Base-by-base conservation (phyloP, 164 flowering plant genomes). In the Hamamelis virginiana region DNA sequence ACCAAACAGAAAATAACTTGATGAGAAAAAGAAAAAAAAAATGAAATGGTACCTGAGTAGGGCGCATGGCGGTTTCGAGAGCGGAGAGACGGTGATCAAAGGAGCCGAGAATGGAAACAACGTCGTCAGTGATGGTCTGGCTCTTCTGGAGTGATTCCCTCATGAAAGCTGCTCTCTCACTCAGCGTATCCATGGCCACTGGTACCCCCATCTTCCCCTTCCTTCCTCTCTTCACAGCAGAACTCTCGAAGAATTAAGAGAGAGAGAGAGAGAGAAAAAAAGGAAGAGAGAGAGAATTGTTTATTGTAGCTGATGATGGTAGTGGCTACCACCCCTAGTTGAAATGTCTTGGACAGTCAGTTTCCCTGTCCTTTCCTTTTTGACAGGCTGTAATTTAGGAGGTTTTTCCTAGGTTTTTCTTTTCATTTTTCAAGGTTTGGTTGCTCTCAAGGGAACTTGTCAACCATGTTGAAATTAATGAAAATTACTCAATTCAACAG, bases 11-110 rank as follows among this genome's bases (percentile, higher is more conserved):
- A 16, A 27, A 22, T 4, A 25, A 33, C 6, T 33, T 33, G 65
- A 5, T 50, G 51, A 41, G 9, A 59, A 8, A 46, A 10, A 50
- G 9, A 15, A 13, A 46, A 52, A 56, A 9, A 33, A 26, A 27
- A 12, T 12, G 53, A 46, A 50, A 19, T 51, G 8, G 15, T 6
- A 93, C 98, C 91, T 93, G 98, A 47, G 97, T 93, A 12, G 98
- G 98, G 25, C 98, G 93, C 98, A 93, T 93, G 67, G 98, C 97
- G 45, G 98, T 82, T 64, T 93, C 97, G 23, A 93, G 92, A 22
- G 90, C 90, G 28, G 98, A 93, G 69, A 93, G 94, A 56, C 98
- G 97, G 78, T 90, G 90, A 57, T 93, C 98, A 60, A 93, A 93
- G 65, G 98, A 93, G 25, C 98, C 98, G 5, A 93, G 84, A 51